phyloP scores from a whole-genome alignment of 768 basidiomycete genomes.

The Suillus bovinus region DNA sequence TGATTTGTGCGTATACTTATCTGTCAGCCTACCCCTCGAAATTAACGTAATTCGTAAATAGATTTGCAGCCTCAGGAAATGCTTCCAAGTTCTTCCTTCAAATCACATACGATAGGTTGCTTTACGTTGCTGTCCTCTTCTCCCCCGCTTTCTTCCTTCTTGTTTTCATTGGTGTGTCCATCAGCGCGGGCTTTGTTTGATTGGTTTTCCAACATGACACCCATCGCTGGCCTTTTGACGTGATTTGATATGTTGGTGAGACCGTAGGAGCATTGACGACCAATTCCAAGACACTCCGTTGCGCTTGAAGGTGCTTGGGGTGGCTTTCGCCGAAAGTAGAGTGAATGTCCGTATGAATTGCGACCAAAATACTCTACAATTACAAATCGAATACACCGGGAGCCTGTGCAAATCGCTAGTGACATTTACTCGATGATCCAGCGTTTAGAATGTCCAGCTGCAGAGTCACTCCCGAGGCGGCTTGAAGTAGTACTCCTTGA shows the following conservation, averaged over 20 bases:
- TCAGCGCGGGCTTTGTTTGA: slow-evolving; percentile 69
- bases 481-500: slow-evolving; percentile 14
- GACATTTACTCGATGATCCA: slow-evolving; percentile 31
- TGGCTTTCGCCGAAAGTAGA: not conserved
- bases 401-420: not conserved
- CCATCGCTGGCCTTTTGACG: slow-evolving; percentile 66
- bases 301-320: not conserved
- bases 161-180: slow-evolving; percentile 77
- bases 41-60: slow-evolving; percentile 48
- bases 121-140: slow-evolving; percentile 67
- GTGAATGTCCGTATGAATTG: not conserved
- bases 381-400: not conserved
- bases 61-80: slow-evolving; percentile 77
- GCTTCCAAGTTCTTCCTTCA: slow-evolving; percentile 79
- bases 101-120: slow-evolving; percentile 73
- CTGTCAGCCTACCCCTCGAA: not conserved
- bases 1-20: slow-evolving; percentile 59
- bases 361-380: not conserved
- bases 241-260: slow-evolving; percentile 78
- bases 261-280: not conserved
- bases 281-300: not conserved
- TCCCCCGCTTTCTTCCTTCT: slow-evolving; percentile 65
- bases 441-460: slow-evolving; percentile 18
- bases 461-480: not conserved
- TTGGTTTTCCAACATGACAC: slow-evolving; percentile 80